Percentiles rank a stretch among this genome's conserved stretches.
Evolutionary conservation across 2,329 filamentous ascomycete genomes (phyloP).

Genomic region (Blastomyces emzantsi): DNA sequence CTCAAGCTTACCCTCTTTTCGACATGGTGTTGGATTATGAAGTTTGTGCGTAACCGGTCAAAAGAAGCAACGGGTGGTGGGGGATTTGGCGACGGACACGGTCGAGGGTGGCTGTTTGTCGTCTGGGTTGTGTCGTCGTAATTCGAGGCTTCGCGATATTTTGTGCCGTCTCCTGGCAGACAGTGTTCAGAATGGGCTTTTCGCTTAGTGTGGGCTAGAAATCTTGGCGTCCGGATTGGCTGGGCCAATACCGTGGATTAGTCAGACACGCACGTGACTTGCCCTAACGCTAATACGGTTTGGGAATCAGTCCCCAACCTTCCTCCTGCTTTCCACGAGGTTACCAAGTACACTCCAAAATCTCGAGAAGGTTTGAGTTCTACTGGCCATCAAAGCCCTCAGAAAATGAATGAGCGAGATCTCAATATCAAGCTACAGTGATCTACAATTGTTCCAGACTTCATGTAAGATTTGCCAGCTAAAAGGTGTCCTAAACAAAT

Average conservation of each 20-base stretch:
- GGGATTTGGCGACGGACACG: slow-evolving; percentile 11
- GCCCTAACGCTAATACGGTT: slow-evolving; percentile 31
- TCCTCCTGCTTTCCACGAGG: too few relatives aligned
- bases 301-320: background rate
- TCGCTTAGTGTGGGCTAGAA: slow-evolving; percentile 39
- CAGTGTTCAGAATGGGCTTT: slow-evolving; percentile 25
- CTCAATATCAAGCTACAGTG: too few relatives aligned
- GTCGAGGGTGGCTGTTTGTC: background rate
- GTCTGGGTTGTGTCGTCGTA: slow-evolving; percentile 15
- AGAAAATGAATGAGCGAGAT: too few relatives aligned
- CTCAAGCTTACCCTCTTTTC: slow-evolving; percentile 40
- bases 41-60: slow-evolving; percentile 23
- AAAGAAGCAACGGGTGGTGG: slow-evolving; percentile 27
- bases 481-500: too few relatives aligned
- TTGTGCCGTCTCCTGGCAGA: slow-evolving; percentile 13
- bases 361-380: too few relatives aligned
- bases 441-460: too few relatives aligned
- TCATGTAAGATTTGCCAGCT: too few relatives aligned
- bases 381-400: too few relatives aligned
- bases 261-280: slow-evolving; percentile 15
- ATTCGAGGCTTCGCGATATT: slow-evolving; percentile 5
- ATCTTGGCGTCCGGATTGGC: slow-evolving; percentile 30
- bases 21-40: slow-evolving; percentile 42
- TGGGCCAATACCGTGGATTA: background rate
- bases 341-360: too few relatives aligned